Percentiles rank a stretch among this genome's conserved stretches.
These are phyloP conservation scores for Russula griseocarnosa DNA, from an alignment of 768 basidiomycete species.

Conservation along the genomic window DNA sequence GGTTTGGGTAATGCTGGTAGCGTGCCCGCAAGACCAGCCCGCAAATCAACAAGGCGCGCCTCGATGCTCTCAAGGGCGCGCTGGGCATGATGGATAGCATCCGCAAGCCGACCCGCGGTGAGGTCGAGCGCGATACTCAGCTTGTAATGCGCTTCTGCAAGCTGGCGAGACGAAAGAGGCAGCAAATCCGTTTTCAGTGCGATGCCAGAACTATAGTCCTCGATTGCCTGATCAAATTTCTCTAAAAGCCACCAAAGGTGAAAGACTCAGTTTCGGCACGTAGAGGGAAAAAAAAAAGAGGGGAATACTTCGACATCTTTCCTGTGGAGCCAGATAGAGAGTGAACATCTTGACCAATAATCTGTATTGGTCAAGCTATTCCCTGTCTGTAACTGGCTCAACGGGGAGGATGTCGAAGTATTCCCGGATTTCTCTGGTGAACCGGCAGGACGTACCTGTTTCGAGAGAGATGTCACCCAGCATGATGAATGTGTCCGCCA, in stretches of 20 bases:
- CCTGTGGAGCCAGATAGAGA: no score
- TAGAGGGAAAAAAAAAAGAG: neutral
- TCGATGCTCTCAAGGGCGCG: slow-evolving; percentile 76
- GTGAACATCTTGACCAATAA: no score
- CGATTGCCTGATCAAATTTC: slow-evolving; percentile 92
- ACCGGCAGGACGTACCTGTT: slow-evolving; percentile 69
- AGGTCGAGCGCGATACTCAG: slow-evolving; percentile 91
- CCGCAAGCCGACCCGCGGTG: slow-evolving; percentile 75
- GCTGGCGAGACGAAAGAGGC: slow-evolving; percentile 84
- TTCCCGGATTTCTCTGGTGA: no score
- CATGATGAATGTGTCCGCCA: slow-evolving; percentile 87
- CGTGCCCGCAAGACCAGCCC: slow-evolving; percentile 42
- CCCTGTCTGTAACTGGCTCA: no score
- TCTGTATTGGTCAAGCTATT: no score
- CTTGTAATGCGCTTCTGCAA: slow-evolving; percentile 93
- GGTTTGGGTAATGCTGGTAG: slow-evolving; percentile 32
- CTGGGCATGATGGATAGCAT: slow-evolving; percentile 78
- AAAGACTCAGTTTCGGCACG: neutral
- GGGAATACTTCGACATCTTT: no score
- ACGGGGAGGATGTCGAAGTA: no score
- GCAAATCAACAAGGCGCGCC: slow-evolving; percentile 59
- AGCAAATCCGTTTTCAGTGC: slow-evolving; percentile 68
- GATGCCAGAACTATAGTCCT: slow-evolving; percentile 78
- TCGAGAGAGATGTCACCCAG: slow-evolving; percentile 97
- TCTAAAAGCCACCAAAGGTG: slow-evolving; percentile 45